Percentiles rank a stretch among this genome's conserved stretches.
phyloP scores from a whole-genome alignment of 2,329 filamentous ascomycete genomes.

The Zymoseptoria brevis region DNA sequence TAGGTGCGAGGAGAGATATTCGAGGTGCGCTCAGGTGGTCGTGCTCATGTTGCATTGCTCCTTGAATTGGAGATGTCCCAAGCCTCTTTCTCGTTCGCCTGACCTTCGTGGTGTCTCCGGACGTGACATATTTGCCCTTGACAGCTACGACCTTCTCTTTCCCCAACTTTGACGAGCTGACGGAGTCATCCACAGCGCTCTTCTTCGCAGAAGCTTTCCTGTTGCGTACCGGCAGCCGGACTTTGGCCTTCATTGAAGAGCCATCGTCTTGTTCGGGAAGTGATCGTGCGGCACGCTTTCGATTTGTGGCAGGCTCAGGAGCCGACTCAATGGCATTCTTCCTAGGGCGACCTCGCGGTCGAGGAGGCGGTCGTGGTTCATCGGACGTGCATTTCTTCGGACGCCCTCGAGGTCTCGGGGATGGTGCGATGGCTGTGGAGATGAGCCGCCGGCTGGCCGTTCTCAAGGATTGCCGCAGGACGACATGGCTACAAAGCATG shows the following conservation, averaged over 20 bases:
- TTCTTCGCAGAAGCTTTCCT: neutral
- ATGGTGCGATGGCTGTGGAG: neutral
- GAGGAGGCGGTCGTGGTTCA: neutral
- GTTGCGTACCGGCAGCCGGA: neutral
- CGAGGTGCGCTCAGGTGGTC: neutral
- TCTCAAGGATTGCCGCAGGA: slow-evolving; percentile 5
- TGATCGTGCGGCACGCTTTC: neutral
- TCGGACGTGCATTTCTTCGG: neutral
- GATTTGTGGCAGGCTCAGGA: neutral
- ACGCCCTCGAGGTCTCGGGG: slow-evolving; percentile 1
- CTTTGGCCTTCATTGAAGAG: neutral
- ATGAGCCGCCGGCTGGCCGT: slow-evolving; percentile 1
- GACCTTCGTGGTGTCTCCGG: neutral
- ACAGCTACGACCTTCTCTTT: no score
- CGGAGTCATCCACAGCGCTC: neutral
- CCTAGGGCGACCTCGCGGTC: neutral
- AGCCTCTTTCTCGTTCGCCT: neutral
- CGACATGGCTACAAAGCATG: slow-evolving; percentile 13
- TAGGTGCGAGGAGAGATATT: slow-evolving; percentile 19
- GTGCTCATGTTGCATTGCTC: neutral
- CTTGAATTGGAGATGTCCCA: neutral
- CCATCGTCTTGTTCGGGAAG: neutral
- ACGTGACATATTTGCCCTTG: no score
- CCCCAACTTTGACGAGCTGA: neutral
- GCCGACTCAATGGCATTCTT: neutral